Percentiles rank a stretch among this genome's conserved stretches.
phyloP scores from a whole-genome alignment of 2,329 filamentous ascomycete species.

The Sclerotinia trifoliorum region DNA sequence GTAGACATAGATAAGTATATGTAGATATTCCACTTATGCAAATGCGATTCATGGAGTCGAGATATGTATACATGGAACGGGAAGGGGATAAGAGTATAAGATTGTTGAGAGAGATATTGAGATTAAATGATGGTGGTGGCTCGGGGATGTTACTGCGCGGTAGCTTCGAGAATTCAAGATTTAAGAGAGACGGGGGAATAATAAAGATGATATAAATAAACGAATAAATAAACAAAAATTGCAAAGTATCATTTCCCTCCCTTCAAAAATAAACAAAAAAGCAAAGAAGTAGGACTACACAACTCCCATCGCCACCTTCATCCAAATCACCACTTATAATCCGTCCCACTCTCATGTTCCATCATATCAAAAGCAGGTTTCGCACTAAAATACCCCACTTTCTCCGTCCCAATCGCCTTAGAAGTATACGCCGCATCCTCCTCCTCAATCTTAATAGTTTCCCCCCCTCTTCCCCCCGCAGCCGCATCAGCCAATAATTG shows the following conservation, averaged over 20 bases:
- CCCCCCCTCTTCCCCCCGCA: slow-evolving; percentile 58
- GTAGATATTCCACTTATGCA: neutral
- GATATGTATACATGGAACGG: neutral
- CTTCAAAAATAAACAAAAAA: neutral
- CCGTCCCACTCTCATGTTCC: slow-evolving; percentile 50
- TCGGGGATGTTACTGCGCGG: neutral
- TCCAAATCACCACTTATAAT: slow-evolving; percentile 35
- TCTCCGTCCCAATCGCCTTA: slow-evolving; percentile 59
- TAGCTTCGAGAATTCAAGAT: neutral
- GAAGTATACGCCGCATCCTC: slow-evolving; percentile 68
- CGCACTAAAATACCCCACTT: slow-evolving; percentile 68
- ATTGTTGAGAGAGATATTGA: neutral
- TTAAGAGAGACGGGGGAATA: neutral
- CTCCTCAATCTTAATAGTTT: slow-evolving; percentile 65
- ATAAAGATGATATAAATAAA: neutral
- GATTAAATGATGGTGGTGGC: neutral
- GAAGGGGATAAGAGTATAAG: neutral
- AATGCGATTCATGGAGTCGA: neutral
- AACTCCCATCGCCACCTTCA: no score
- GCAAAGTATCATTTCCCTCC: no score
- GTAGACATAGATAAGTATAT: neutral
- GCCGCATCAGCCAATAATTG: slow-evolving; percentile 58
- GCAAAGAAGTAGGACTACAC: no score
- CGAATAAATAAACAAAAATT: neutral
- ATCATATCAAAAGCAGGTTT: slow-evolving; percentile 71